Base-by-base conservation (phyloP, 2,329 filamentous ascomycete species). In the Cadophora sp. region DNA sequence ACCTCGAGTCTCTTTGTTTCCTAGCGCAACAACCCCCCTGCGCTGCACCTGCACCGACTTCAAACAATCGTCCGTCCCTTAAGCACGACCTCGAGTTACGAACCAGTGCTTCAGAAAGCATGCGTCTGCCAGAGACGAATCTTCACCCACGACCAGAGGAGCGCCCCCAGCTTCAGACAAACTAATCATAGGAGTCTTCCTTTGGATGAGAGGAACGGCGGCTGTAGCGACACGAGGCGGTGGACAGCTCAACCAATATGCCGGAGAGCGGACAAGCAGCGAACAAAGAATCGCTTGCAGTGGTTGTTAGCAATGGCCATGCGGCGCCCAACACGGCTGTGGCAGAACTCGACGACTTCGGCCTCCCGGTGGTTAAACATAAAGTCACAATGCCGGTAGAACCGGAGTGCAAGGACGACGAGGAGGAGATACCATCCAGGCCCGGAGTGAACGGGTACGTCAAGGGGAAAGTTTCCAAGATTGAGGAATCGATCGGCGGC, bases 321-420 rank as follows among this genome's bases (percentile, higher is more conserved):
- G 71, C 56, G 53, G 67, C 59, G 69, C 55, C 68, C 51, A 50
- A 39, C 59, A 39, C 67, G 67, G n/a, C 59, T 16, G 65, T 55
- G 55, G 60, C 62, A 41, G 87, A 90, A 74, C 80, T 88, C 67
- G 90, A 93, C 77, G 90, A 93, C 71, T 93, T 92, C 76, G 90
- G 90, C 60, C 80, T 93, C 70, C 89, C 89, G 20, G 84, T 90
- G 69, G 83, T 82, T 76, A 85, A 83, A 73, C 83, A 77, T 73
- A 73, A 78, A 73, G 79, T 76, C 63, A 77, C 80, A 22, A 60
- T 67, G 50, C 63, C 69, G 41, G 66, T 71, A 69, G 66, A 66
- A 56, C 51, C 59, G n/a, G 68, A 72, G 36, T 39, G 16, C 43
- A 64, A 41, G 45, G 68, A 61, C 56, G 70, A 74, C 59, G 58